Evolutionary conservation across 2,329 filamentous ascomycete species (phyloP).

Genomic region (Beauveria asiatica): DNA sequence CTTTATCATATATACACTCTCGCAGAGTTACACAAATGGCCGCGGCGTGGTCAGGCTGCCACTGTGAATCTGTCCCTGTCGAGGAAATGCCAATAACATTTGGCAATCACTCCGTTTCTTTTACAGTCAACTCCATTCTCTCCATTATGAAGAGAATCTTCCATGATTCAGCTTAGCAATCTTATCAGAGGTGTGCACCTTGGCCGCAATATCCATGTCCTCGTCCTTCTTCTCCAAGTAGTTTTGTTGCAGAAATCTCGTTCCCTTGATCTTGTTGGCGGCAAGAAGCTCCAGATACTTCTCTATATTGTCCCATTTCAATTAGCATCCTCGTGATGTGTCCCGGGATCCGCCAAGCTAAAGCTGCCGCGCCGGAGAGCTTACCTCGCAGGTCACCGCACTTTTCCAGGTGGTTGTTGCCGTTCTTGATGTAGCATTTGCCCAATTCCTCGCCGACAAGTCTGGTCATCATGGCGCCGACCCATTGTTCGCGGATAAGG

Average conservation of each 20-base stretch:
- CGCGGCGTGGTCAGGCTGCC: slow-evolving; percentile 7
- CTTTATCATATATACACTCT: slow-evolving; percentile 27
- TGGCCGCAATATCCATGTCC: slow-evolving; percentile 29
- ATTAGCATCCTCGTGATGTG: slow-evolving; percentile 9
- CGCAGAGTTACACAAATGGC: slow-evolving; percentile 19
- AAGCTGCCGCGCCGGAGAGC: slow-evolving; percentile 22
- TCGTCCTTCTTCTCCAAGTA: slow-evolving; percentile 50
- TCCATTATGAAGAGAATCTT: slow-evolving; percentile 23
- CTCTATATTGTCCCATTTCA: slow-evolving; percentile 39
- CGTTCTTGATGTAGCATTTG: slow-evolving; percentile 79
- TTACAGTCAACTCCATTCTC: neutral
- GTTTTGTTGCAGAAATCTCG: slow-evolving; percentile 73
- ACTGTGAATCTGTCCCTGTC: slow-evolving; percentile 1
- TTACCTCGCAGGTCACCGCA: slow-evolving; percentile 74
- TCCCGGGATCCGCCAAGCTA: neutral
- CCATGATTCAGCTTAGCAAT: slow-evolving; percentile 29
- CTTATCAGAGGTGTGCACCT: slow-evolving; percentile 32
- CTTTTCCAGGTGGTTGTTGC: slow-evolving; percentile 83
- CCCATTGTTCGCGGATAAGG: slow-evolving; percentile 80
- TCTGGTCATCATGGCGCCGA: slow-evolving; percentile 80
- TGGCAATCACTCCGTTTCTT: neutral
- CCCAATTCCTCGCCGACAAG: slow-evolving; percentile 74
- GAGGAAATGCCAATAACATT: slow-evolving; percentile 5
- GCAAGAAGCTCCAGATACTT: slow-evolving; percentile 72
- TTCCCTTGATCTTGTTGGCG: slow-evolving; percentile 68